Percentiles rank a stretch among this genome's conserved stretches.
These are phyloP conservation scores for Ampelocalamus luodianensis DNA, from an alignment of 176 grass and related monocot genomes.

Conservation along the genomic window DNA sequence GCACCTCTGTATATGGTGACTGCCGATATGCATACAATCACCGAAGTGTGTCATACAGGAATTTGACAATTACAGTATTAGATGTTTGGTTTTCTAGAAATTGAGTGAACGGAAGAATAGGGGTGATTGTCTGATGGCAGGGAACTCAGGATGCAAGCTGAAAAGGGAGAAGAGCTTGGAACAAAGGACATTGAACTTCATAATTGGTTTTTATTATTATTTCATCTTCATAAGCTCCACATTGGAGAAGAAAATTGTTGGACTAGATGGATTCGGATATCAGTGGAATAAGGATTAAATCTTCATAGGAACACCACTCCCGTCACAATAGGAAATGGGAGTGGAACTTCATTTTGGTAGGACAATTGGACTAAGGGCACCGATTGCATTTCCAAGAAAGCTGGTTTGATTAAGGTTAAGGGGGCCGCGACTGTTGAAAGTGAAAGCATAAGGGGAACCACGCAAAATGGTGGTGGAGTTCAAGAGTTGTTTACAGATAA, in stretches of 20 bases:
- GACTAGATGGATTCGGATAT: slow-evolving; percentile 24
- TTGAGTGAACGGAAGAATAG: background rate
- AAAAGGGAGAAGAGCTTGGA: background rate
- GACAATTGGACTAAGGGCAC: slow-evolving; percentile 9
- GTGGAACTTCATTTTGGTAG: slow-evolving; percentile 12
- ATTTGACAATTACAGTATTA: slow-evolving; percentile 1
- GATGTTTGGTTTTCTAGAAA: slow-evolving; percentile 1
- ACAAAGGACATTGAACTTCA: slow-evolving; percentile 1
- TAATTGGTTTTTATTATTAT: background rate
- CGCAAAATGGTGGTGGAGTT: background rate
- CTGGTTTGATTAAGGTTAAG: background rate
- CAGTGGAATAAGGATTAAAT: background rate
- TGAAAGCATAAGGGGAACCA: background rate
- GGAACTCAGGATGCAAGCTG: background rate
- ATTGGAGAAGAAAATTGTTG: background rate
- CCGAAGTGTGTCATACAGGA: background rate
- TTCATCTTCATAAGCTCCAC: slow-evolving; percentile 9
- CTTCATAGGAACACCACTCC: background rate
- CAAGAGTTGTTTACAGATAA: slow-evolving; percentile 6
- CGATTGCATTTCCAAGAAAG: slow-evolving; percentile 23
- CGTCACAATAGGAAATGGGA: background rate
- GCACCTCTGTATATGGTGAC: background rate
- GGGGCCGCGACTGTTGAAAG: background rate
- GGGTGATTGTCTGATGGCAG: background rate
- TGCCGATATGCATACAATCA: background rate